Evolutionary conservation across 2,329 filamentous ascomycete genomes (phyloP).

Genomic region (Venturia aucupariae): DNA sequence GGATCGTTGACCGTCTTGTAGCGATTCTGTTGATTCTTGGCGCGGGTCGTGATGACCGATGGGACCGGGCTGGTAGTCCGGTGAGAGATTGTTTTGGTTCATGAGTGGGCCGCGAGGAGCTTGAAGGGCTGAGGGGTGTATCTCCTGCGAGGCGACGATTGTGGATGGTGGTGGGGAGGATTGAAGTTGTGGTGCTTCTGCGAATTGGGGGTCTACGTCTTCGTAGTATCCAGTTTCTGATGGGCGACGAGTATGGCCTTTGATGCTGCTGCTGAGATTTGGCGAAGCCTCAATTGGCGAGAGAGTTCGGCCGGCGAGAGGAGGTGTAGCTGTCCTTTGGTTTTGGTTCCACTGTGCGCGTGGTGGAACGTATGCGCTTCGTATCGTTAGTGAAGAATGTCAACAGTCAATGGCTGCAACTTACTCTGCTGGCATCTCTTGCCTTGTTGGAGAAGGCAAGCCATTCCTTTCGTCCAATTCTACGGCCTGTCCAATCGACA

Average conservation of each 20-base stretch:
- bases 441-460: constrained; percentile 33
- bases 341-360: constrained; percentile 36
- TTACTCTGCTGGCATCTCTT: constrained; percentile 9
- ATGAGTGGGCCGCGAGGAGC: constrained; percentile 24
- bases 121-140: constrained; percentile 24
- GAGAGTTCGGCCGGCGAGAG: constrained; percentile 20
- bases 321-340: constrained; percentile 17
- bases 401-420: constrained; percentile 22
- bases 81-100: constrained; percentile 11
- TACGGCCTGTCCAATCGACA: constrained; percentile 54
- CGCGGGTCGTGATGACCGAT: not conserved
- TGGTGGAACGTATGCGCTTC: constrained; percentile 33
- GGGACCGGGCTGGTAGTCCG: not conserved
- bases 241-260: constrained; percentile 22
- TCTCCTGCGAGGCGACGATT: not conserved
- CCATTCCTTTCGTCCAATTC: constrained; percentile 72
- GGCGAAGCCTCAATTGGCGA: constrained; percentile 32
- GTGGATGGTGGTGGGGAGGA: constrained; percentile 21
- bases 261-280: constrained; percentile 25
- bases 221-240: constrained; percentile 60
- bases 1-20: constrained; percentile 55
- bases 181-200: constrained; percentile 34
- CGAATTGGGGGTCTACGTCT: constrained; percentile 85
- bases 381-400: not conserved
- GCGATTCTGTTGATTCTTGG: constrained; percentile 15